A percentile compares a stretch with the other conserved stretches of the same genome.
phyloP scores from a whole-genome alignment of 2,329 filamentous ascomycete genomes.

The Neopestalotiopsis sp. region DNA sequence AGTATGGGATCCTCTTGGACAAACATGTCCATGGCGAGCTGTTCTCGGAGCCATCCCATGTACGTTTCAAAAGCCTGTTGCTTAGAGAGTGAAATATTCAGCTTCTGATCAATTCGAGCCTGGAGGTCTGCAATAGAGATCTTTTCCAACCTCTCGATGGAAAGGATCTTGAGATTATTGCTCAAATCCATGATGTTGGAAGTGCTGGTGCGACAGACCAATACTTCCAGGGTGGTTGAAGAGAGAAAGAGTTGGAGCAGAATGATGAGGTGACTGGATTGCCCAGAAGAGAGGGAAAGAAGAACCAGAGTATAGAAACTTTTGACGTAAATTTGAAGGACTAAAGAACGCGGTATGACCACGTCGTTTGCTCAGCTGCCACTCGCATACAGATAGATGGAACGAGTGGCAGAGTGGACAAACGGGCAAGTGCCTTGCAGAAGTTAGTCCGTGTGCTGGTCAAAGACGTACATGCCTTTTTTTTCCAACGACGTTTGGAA shows the following conservation, averaged over 20 bases:
- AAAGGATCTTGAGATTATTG: slow-evolving; percentile 13
- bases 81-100: slow-evolving; percentile 17
- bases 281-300: neutral
- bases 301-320: neutral
- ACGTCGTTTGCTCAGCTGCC: slow-evolving; percentile 2
- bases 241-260: neutral
- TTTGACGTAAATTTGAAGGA: neutral
- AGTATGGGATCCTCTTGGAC: slow-evolving; percentile 26
- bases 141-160: slow-evolving; percentile 20
- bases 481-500: neutral
- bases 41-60: slow-evolving; percentile 35
- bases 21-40: slow-evolving; percentile 30
- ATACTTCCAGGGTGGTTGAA: neutral
- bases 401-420: neutral
- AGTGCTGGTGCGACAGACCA: too few species aligned
- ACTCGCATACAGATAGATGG: neutral
- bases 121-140: slow-evolving; percentile 26
- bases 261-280: too few species aligned
- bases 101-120: slow-evolving; percentile 19
- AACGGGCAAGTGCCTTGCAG: neutral
- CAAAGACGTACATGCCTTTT: neutral
- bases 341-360: neutral
- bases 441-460: neutral
- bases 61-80: slow-evolving; percentile 24
- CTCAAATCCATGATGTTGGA: slow-evolving; percentile 28